Conservation (phyloP, 2,329 filamentous ascomycete species). For the Aspergillus awamori region DNA sequence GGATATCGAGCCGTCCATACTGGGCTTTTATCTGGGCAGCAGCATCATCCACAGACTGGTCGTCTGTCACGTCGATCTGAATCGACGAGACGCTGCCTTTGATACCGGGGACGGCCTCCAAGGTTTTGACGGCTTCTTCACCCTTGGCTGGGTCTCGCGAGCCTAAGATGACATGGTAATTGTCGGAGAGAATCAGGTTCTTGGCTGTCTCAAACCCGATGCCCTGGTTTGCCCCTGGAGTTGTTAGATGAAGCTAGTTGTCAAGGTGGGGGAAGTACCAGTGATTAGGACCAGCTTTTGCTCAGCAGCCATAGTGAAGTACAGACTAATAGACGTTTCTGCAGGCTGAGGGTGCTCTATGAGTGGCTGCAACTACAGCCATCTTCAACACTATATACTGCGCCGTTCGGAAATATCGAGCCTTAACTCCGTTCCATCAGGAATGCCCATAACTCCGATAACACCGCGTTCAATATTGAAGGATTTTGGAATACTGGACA, state of each 20-base stretch:
- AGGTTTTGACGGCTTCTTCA: slow-evolving; percentile 11
- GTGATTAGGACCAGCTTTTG: slow-evolving; percentile 5
- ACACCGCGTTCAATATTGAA: background rate
- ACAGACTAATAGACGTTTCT: background rate
- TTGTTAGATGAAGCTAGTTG: background rate
- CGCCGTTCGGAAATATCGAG: background rate
- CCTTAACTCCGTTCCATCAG: background rate
- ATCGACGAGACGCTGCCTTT: slow-evolving; percentile 15
- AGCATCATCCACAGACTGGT: slow-evolving; percentile 54
- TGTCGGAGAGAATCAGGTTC: slow-evolving; percentile 20
- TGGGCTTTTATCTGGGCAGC: slow-evolving; percentile 58
- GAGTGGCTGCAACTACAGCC: background rate
- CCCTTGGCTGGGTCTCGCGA: slow-evolving; percentile 19
- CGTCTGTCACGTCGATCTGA: slow-evolving; percentile 54
- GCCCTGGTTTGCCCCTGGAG: slow-evolving; percentile 30
- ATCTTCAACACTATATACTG: background rate
- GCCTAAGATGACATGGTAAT: slow-evolving; percentile 28
- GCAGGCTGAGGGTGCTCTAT: background rate
- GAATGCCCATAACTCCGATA: background rate
- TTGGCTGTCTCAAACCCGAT: slow-evolving; percentile 30
- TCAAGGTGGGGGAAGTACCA: background rate
- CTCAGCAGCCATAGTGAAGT: background rate
- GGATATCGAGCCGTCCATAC: slow-evolving; percentile 45
- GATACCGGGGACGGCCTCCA: slow-evolving; percentile 1
- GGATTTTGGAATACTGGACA: no score